Evolutionary conservation across 768 basidiomycete species (phyloP).

Genomic region (Rhizopogon roseolus): DNA sequence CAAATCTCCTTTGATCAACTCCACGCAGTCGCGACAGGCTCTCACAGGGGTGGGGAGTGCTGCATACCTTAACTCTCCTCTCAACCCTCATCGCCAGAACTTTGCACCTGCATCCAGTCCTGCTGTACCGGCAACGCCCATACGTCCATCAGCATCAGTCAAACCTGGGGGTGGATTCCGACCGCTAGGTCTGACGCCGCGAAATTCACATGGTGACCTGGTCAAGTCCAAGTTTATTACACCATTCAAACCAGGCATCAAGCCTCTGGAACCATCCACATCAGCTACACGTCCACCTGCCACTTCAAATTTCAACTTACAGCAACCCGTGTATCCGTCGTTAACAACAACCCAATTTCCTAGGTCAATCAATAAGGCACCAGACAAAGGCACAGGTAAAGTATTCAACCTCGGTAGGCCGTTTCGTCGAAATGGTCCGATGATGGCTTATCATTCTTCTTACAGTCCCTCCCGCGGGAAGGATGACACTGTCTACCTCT

Average conservation of each 20-base stretch:
- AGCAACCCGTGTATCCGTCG: conserved; percentile 20
- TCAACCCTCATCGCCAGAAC: conserved; percentile 4
- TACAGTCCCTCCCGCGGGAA: conserved; percentile 29
- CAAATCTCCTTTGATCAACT: conserved; percentile 38
- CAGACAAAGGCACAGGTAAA: background rate
- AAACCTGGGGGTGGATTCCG: conserved; percentile 12
- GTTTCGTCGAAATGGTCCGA: background rate
- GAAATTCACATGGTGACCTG: conserved; percentile 21
- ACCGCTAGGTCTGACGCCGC: conserved; percentile 20
- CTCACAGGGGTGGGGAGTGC: conserved; percentile 22
- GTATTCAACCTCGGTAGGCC: conserved; percentile 43
- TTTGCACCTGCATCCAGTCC: background rate
- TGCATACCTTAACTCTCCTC: conserved; percentile 23
- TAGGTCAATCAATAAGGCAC: conserved; percentile 6
- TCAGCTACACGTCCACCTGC: background rate
- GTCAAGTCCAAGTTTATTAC: conserved; percentile 46
- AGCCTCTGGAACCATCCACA: conserved; percentile 30
- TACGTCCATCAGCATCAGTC: conserved; percentile 27
- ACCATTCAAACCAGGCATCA: conserved; percentile 55
- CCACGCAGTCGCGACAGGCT: conserved; percentile 4
- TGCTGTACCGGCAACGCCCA: conserved; percentile 23
- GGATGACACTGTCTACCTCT: conserved; percentile 43
- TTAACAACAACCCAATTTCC: conserved; percentile 5
- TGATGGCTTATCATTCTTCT: background rate
- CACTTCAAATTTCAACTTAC: background rate